Percentiles rank a stretch among this genome's conserved stretches.
These are phyloP conservation scores for Fusarium armeniacum DNA, from an alignment of 2,329 filamentous ascomycete species.

Conservation along the genomic window DNA sequence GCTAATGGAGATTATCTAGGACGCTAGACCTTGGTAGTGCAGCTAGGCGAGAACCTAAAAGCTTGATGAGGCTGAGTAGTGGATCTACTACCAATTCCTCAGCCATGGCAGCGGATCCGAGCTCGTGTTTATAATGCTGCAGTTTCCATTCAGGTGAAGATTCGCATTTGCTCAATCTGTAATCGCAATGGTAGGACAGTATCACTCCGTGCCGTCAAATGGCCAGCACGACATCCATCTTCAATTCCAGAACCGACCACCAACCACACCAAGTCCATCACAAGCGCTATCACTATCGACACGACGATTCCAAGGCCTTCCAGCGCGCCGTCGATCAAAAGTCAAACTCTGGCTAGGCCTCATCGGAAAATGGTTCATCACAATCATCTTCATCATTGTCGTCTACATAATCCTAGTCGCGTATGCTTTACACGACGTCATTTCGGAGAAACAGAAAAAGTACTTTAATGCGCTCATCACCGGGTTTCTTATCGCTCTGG, in stretches of 20 bases:
- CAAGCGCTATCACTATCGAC: no score
- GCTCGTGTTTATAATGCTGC: neutral
- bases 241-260: neutral
- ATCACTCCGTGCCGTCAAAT: neutral
- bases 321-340: slow-evolving; percentile 1
- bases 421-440: slow-evolving; percentile 26
- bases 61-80: neutral
- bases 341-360: slow-evolving; percentile 17
- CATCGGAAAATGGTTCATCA: slow-evolving; percentile 29
- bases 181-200: neutral
- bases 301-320: slow-evolving; percentile 8
- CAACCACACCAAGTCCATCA: neutral
- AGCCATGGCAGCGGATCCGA: neutral
- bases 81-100: neutral
- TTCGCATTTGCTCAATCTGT: rapidly evolving
- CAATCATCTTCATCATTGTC: slow-evolving; percentile 6
- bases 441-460: slow-evolving; percentile 52
- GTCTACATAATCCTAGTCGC: slow-evolving; percentile 14
- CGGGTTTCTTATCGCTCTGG: slow-evolving; percentile 58
- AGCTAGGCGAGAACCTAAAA: neutral
- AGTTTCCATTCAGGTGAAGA: rapidly evolving
- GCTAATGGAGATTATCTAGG: neutral
- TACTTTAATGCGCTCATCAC: slow-evolving; percentile 61
- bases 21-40: no score
- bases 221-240: neutral